A percentile compares a stretch with the other conserved stretches of the same genome.
Evolutionary conservation across 148 eudicot genomes (phyloP).

Genomic region (Amaranthus hypochondriacus): DNA sequence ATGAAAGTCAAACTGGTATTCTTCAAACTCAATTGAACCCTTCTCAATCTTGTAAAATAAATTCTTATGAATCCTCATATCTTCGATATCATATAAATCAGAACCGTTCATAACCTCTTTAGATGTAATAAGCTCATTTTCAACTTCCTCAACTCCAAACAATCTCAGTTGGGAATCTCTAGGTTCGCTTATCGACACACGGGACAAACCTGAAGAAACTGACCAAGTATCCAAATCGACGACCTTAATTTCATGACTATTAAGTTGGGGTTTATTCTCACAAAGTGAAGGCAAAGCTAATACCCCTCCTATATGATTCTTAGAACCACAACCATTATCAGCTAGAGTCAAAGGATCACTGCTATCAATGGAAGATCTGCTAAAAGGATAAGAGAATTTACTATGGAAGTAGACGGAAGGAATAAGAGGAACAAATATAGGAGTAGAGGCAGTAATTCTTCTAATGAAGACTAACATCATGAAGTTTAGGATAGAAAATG

Average conservation of each 20-base stretch:
- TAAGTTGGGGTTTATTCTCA: slow-evolving; percentile 22
- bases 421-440: slow-evolving; percentile 4
- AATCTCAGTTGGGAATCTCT: slow-evolving; percentile 8
- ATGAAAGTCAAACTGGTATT: slow-evolving; percentile 71
- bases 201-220: slow-evolving; percentile 53
- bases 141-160: slow-evolving; percentile 20
- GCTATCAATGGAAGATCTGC: slow-evolving; percentile 3
- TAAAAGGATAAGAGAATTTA: slow-evolving; percentile 13
- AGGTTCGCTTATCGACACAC: slow-evolving; percentile 33
- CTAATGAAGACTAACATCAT: slow-evolving; percentile 21
- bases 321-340: slow-evolving; percentile 16
- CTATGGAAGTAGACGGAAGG: background rate
- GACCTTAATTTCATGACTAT: slow-evolving; percentile 43
- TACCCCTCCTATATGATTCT: slow-evolving; percentile 16
- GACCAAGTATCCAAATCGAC: slow-evolving; percentile 72
- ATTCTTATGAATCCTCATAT: slow-evolving; percentile 65
- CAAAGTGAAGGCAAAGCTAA: slow-evolving; percentile 36
- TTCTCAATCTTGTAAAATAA: slow-evolving; percentile 80
- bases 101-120: slow-evolving; percentile 25
- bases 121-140: slow-evolving; percentile 24
- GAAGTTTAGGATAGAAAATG: too few species aligned
- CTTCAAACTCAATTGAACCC: slow-evolving; percentile 77
- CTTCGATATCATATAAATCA: slow-evolving; percentile 77
- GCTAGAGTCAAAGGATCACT: background rate
- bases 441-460: slow-evolving; percentile 12